phyloP scores from a whole-genome alignment of 2,329 filamentous ascomycete species.

The Sporothrix euskadiensis region DNA sequence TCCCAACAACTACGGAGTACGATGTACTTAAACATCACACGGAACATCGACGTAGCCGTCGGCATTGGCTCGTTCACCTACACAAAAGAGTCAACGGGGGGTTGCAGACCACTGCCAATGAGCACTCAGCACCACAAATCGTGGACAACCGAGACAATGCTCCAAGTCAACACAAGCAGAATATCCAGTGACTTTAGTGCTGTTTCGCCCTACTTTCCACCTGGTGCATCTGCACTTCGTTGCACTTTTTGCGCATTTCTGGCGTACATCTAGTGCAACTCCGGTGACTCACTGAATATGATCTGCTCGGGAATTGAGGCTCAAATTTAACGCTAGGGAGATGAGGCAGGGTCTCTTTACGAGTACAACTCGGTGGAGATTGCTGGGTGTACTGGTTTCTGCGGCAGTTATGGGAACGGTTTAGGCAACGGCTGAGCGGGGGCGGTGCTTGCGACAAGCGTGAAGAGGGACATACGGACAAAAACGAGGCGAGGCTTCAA shows the following conservation, averaged over 20 bases:
- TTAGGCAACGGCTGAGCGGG: constrained; percentile 11
- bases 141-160: background rate
- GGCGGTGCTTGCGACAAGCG: background rate
- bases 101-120: background rate
- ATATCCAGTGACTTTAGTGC: background rate
- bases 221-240: background rate
- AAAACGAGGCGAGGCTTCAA: background rate
- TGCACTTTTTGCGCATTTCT: background rate
- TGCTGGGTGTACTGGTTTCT: background rate
- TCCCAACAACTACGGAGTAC: no score
- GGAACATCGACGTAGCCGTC: background rate
- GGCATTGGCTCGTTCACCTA: background rate
- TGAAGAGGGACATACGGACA: background rate
- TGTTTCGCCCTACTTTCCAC: background rate
- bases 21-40: background rate
- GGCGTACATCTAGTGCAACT: background rate
- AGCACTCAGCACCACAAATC: background rate
- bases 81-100: constrained; percentile 5
- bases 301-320: background rate
- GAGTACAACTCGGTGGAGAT: background rate
- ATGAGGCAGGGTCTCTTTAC: background rate
- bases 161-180: background rate
- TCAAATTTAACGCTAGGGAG: background rate
- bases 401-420: constrained; percentile 1
- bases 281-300: constrained; percentile 5